Evolutionary conservation across 306 rosid species (phyloP), one percentile per base, ranked within the genome.

Genomic region (Cucumis hystrix): DNA sequence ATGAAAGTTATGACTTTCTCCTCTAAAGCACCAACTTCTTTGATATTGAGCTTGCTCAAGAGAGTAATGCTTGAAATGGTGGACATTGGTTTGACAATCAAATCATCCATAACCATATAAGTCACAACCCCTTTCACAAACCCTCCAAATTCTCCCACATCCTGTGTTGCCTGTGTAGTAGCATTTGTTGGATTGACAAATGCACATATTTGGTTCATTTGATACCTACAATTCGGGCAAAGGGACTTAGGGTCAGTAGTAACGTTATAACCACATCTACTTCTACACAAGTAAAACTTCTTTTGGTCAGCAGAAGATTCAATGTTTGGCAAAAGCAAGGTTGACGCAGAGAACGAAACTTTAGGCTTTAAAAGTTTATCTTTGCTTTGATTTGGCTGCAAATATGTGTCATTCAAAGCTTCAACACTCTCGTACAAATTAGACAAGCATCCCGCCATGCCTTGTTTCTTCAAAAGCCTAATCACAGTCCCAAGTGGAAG

Each of bases 361-460:
- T 0, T 74, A 6, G 88, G 91, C 2, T 81, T 80, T 28, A 89
- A 72, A 1, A 85, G 40, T 0, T 51, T 13, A 11, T 87, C 84
- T 12, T 70, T 89, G 12, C 15, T 17, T 3, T 13, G 54, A 33
- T 77, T 15, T 18, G 85, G 75, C 8, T 74, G 79, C 37, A 89
- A 62, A 76, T 84, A 91, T 3, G 74, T 64, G 1, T 84, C 68
- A 21, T 18, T 59, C 0, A 89, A 75, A 6, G 63, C 77, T 68
- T 86, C 87, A 0, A 89, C 75, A 56, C 91, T 89, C 0, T 76
- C 12, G 7, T 89, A 89, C 6, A 89, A 69, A 59, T 87, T 88
- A 1, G 79, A 86, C 10, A 89, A 10, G 28, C 79, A 1, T 2
- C 97, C 92, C 0, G 83, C 85, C 91, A 86, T 84, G 51, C 0